Evolutionary conservation across 2,329 filamentous ascomycete genomes (phyloP).

Genomic region (Cladobotryum mycophilum): DNA sequence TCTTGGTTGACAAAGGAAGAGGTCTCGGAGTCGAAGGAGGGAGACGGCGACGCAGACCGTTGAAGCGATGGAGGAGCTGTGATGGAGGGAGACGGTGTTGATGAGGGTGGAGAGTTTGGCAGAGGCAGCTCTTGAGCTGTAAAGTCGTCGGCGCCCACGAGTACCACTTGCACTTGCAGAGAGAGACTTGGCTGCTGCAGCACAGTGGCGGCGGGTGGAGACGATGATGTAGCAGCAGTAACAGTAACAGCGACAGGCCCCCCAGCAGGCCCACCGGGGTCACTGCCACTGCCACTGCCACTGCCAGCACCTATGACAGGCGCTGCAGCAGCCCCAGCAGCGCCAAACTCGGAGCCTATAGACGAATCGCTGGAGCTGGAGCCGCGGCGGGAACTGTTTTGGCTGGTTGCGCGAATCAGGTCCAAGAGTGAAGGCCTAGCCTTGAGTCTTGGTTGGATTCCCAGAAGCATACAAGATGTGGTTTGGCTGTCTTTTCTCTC

Average conservation of each 20-base stretch:
- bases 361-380: conserved; percentile 7
- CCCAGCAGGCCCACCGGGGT: background rate
- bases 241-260: conserved; percentile 2
- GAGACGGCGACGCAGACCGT: conserved; percentile 23
- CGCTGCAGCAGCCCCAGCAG: background rate
- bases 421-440: conserved; percentile 49
- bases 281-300: conserved; percentile 3
- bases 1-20: conserved; percentile 21
- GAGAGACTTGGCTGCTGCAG: conserved; percentile 9
- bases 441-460: conserved; percentile 44
- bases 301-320: background rate
- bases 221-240: conserved; percentile 26
- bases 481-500: background rate
- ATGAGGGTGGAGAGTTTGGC: conserved; percentile 35
- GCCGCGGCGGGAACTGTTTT: conserved; percentile 19
- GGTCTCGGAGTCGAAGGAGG: conserved; percentile 15
- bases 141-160: conserved; percentile 7
- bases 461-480: conserved; percentile 23
- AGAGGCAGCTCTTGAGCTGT: conserved; percentile 32
- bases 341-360: background rate
- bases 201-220: conserved; percentile 20
- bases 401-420: conserved; percentile 35
- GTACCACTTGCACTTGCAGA: conserved; percentile 16
- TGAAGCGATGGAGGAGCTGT: conserved; percentile 24
- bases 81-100: conserved; percentile 28